These are phyloP conservation scores for Fistulifera pelliculosa DNA, from an alignment of 108 stramenopile genomes.

Conservation along the genomic window DNA sequence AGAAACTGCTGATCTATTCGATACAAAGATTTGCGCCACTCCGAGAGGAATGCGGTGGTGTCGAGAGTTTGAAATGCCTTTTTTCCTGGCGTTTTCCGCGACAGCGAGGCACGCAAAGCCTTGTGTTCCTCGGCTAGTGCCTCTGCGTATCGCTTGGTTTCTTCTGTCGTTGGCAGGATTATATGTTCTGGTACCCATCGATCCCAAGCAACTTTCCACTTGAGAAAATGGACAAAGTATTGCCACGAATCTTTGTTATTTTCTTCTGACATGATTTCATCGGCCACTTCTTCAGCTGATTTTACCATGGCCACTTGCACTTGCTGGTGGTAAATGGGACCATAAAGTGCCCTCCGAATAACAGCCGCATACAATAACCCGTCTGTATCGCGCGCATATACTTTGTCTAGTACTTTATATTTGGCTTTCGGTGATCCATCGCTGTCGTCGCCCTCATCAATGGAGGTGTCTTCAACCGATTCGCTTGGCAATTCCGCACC, in stretches of 20 bases:
- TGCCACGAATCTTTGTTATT: constrained; percentile 26
- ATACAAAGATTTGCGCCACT: constrained; percentile 23
- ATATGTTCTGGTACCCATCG: constrained; percentile 55
- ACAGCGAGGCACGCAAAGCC: constrained; percentile 14
- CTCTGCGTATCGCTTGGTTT: constrained; percentile 22
- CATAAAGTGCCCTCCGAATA: constrained; percentile 40
- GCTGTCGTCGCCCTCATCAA: too few relatives aligned
- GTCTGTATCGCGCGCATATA: constrained; percentile 48
- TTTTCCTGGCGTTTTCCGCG: constrained; percentile 4
- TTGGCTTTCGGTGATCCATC: constrained; percentile 12
- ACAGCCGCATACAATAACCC: constrained; percentile 52
- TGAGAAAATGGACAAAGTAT: constrained; percentile 68
- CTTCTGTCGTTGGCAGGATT: constrained; percentile 32
- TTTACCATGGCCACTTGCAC: constrained; percentile 5
- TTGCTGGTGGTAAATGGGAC: constrained; percentile 15
- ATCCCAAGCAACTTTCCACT: constrained; percentile 79
- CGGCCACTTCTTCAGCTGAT: constrained; percentile 16
- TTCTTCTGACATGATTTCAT: constrained; percentile 7
- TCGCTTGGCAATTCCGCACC: too few relatives aligned
- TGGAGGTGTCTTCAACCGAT: too few relatives aligned
- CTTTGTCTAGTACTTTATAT: constrained; percentile 24
- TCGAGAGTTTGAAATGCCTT: constrained; percentile 8
- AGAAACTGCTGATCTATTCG: constrained; percentile 17
- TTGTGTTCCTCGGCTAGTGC: constrained; percentile 30
- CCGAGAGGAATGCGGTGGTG: constrained; percentile 20